A percentile compares a stretch with the other conserved stretches of the same genome.
phyloP scores from a whole-genome alignment of 2,329 filamentous ascomycete species.

The Neurospora sp. region DNA sequence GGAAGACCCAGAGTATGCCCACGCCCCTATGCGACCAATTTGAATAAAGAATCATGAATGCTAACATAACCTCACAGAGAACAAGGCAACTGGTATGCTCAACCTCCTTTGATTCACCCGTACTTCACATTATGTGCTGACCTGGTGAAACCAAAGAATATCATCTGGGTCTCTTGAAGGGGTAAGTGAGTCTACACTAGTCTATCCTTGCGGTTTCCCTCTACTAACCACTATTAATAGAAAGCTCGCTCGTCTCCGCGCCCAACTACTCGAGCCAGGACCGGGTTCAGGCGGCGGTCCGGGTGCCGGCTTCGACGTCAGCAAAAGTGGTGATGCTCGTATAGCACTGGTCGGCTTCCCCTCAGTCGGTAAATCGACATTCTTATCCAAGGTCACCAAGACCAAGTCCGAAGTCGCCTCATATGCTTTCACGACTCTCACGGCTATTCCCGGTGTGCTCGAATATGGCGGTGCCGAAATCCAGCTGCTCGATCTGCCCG shows the following conservation, averaged over 20 bases:
- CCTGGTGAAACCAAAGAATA: conserved; percentile 57
- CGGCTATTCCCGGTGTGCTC: conserved; percentile 91
- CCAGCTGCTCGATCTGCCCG: conserved; percentile 91
- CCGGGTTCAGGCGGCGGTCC: conserved; percentile 68
- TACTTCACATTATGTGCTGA: background rate
- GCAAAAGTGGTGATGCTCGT: conserved; percentile 90
- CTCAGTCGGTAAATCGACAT: conserved; percentile 96
- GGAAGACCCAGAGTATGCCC: conserved; percentile 84
- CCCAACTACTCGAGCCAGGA: conserved; percentile 84
- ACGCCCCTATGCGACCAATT: conserved; percentile 13
- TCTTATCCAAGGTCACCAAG: conserved; percentile 97
- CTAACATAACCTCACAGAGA: conserved; percentile 51
- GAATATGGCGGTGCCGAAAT: conserved; percentile 98
- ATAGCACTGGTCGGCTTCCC: conserved; percentile 98
- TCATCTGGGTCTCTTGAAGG: conserved; percentile 94
- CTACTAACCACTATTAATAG: conserved; percentile 33
- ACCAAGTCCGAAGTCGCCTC: conserved; percentile 93
- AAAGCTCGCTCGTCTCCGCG: conserved; percentile 89
- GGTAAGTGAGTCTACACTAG: conserved; percentile 45
- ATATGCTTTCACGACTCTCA: conserved; percentile 95
- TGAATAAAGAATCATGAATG: background rate
- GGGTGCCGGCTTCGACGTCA: conserved; percentile 84
- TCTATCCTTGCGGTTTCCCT: background rate
- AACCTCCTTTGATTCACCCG: background rate
- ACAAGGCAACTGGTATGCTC: conserved; percentile 88